Evolutionary conservation across 805 yeast genomes (phyloP), one percentile per base, ranked within the genome.

Genomic region (Candida khao-thaluensis): DNA sequence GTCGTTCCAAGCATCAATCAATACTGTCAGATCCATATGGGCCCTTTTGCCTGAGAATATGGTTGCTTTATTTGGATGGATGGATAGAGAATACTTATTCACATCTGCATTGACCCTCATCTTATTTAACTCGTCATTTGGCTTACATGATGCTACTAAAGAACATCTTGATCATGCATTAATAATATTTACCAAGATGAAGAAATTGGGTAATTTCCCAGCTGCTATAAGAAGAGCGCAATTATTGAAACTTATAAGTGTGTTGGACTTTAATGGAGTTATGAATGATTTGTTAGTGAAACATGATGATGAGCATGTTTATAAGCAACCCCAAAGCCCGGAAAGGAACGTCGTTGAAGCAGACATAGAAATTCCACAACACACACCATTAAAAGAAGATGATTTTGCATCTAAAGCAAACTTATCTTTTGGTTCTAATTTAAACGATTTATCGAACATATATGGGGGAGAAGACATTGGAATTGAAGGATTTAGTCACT

Each of bases 51-150:
- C 85, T 0, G 85, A 81, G 41, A 83, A 82, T 48, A 82, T 82
- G 88, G 81, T 85, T n/a, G 91, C 95, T 0, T 59, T 84, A 30
- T 85, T 85, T 62, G 93, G 95, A 2, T 85, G 86, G 69, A 84
- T 85, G 91, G 95, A 85, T 54, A 69, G 95, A 50, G 95, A 85
- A 52, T 85, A 85, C 53, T 63, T 85, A 17, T 85, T 83, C 57
- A 84, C 89, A 0, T 77, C 90, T 0, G 79, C 90, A 3, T 83
- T 85, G 4, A 84, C 93, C 0, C 61, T 84, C 33, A 77, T 84
- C 11, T 64, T 85, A 29, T 84, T 83, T 57, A 85, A 82, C 55
- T 81, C 88, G 1, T 82, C 93, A 0, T 85, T 85, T 62, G 95
- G 95, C 6, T 82, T 84, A 5, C 87, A 84, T 53, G 86, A 82